Evolutionary conservation across 768 basidiomycete genomes (phyloP), one percentile per base, ranked within the genome.

Genomic region (Lactarius psammicola): DNA sequence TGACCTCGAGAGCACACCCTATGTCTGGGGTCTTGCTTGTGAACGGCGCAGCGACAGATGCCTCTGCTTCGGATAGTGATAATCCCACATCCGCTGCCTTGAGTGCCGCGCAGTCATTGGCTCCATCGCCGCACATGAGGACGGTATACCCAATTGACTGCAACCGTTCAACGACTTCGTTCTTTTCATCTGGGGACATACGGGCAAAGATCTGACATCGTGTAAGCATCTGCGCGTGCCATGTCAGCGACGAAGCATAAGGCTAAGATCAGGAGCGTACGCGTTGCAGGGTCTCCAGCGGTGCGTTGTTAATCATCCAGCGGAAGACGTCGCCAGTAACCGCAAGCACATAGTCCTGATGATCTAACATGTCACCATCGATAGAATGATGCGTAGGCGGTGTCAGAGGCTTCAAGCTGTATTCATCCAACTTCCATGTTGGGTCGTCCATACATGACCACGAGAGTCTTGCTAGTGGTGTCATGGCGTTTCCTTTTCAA

Each of bases 131-230:
- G 71, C 97, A 98, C 89, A 98, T 98, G 11, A 96, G 83, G 17
- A 98, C 97, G 0, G 91, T 96, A 74, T 98, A 99, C 11, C 96
- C 97, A 28, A 99, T 83, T 2, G 84, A 81, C 72, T 98, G 97
- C 13, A 99, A 80, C 2, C 96, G 85, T 75, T 98, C 96, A 20
- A 99, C 93, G 20, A 98, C 87, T 75, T 99, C 97, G 70, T 98
- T 96, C 78, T 99, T 99, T 80, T 98, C 97, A 74, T 98, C 97
- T 0, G 97, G 97, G 10, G 97, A 99, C 97, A 99, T 98, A 28
- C 97, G 86, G 10, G 97, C 95, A 75, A 95, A 99, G 55, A 98
- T 88, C 74, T 97, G 93, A 2, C 95, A 87, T 76, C 96, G 96
- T 36, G 98, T 91, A 23, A 99, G 87, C 94, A 99, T 97, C 96